Evolutionary conservation across 768 basidiomycete genomes (phyloP), one percentile per base, ranked within the genome.

Genomic region (Leccinum olivaceopallidum): DNA sequence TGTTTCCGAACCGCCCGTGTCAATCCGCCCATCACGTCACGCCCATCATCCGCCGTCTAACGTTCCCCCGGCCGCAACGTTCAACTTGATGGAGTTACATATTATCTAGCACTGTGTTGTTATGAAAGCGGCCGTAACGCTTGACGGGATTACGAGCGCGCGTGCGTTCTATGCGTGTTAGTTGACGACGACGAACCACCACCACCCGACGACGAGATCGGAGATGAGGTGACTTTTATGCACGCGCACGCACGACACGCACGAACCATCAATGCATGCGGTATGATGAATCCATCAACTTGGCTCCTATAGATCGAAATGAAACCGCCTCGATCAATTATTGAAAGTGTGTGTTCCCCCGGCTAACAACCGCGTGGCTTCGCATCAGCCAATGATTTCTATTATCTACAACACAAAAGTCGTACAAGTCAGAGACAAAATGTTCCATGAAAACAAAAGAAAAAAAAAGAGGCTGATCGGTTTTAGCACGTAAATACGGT

Each of bases 401-500:
- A 37, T 37, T 37, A 36, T 53, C 52, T 34, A 53, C 32, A 50
- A 51, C 50, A 28, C 28, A 51, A 28, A 24, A 22, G 47, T 24
- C 47, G 22, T 13, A 18, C 42, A 44, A 44, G 42, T n/a, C 42
- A 16, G 42, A n/a, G 14, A n/a, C n/a, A 12, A 47, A 47, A 47
- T 20, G 44, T 51, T 51, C 50, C 50, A 51, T n/a, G 34, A 34
- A 24, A 20, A 20, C 20, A 42, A 12, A 20, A 47, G n/a, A 12
- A 34, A 12, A 34, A 0, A 32, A 53, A 69, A 34, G 5, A 34
- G 34, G 44, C 20, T 20, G 34, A 30, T 44, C 57, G 52, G 42
- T 57, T 53, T 14, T 14, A 51, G 20, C 44, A 39, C 47, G 56
- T 42, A 53, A 69, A 67, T 67, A 69, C 48, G 55, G 54, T 47